These are phyloP conservation scores for Eremomyces bilateralis DNA, from an alignment of 495 filamentous ascomycete genomes.

Conservation along the genomic window DNA sequence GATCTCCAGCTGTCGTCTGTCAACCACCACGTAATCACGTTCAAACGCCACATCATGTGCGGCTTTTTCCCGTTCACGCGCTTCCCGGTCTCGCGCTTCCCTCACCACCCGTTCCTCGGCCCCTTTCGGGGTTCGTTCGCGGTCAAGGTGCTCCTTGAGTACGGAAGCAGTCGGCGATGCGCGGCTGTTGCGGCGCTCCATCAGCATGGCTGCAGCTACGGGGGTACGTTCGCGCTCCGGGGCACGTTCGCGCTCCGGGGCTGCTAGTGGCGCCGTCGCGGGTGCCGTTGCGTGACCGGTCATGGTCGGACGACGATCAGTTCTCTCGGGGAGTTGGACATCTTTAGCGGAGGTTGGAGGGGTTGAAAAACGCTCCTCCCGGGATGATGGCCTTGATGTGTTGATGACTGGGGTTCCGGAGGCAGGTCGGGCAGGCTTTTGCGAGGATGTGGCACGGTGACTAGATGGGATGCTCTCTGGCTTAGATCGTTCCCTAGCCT, in stretches of 20 bases:
- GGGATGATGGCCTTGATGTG: constrained; percentile 1
- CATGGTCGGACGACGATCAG: constrained; percentile 6
- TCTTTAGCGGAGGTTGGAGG: too few relatives aligned
- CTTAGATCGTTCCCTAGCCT: constrained; percentile 9
- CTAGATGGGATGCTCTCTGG: too few relatives aligned
- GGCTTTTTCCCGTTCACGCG: constrained; percentile 32
- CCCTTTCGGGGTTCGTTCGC: constrained; percentile 13
- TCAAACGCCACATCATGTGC: constrained; percentile 79
- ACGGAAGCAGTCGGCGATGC: constrained; percentile 25
- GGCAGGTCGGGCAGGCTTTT: neutral
- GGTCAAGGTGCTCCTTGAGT: constrained; percentile 22
- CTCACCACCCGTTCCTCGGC: constrained; percentile 18
- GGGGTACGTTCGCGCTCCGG: constrained; percentile 10
- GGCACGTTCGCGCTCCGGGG: constrained; percentile 18
- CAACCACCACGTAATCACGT: constrained; percentile 84
- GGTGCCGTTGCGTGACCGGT: constrained; percentile 36
- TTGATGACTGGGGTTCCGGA: constrained; percentile 5
- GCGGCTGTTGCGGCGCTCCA: constrained; percentile 28
- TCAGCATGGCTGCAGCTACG: constrained; percentile 13
- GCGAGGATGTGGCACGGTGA: constrained; percentile 8
- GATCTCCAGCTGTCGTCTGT: constrained; percentile 84
- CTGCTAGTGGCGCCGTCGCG: constrained; percentile 24
- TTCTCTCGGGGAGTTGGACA: constrained; percentile 11
- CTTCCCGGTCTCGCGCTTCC: constrained; percentile 25
- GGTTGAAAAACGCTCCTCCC: constrained; percentile 16